Conservation (phyloP, 331 rosid genomes). For the Phaseolus coccineus region DNA sequence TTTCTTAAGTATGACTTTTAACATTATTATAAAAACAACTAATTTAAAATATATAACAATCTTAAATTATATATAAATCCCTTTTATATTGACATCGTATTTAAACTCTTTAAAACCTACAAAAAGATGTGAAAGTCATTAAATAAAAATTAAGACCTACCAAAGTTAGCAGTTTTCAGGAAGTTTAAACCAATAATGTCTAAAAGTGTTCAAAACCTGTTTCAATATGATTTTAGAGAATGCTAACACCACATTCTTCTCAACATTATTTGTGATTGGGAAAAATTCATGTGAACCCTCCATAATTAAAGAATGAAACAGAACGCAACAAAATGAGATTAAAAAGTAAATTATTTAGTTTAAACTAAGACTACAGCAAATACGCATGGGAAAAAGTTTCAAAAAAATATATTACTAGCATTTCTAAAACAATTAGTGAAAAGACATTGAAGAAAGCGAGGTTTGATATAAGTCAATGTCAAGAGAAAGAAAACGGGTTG, state of each 20-base stretch:
- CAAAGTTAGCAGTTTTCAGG: background rate
- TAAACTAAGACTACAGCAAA: background rate
- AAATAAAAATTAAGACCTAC: background rate
- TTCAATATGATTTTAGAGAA: background rate
- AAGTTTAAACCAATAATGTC: background rate
- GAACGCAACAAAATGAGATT: background rate
- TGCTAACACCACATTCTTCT: background rate
- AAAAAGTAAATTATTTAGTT: background rate
- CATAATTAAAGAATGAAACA: background rate
- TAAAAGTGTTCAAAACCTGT: background rate
- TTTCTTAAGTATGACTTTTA: background rate
- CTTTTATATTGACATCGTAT: background rate
- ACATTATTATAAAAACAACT: background rate
- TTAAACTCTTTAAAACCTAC: background rate
- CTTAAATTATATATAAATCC: background rate
- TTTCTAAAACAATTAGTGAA: background rate
- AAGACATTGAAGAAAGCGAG: background rate
- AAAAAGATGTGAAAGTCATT: background rate
- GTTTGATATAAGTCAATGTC: background rate
- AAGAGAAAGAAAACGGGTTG: background rate
- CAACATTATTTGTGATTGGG: background rate
- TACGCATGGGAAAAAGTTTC: background rate
- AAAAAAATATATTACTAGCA: background rate
- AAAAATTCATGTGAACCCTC: background rate
- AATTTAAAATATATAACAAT: background rate